Evolutionary conservation across 176 grass and related monocot species (phyloP), one percentile per base, ranked within the genome.

Genomic region (Paspalum vaginatum): DNA sequence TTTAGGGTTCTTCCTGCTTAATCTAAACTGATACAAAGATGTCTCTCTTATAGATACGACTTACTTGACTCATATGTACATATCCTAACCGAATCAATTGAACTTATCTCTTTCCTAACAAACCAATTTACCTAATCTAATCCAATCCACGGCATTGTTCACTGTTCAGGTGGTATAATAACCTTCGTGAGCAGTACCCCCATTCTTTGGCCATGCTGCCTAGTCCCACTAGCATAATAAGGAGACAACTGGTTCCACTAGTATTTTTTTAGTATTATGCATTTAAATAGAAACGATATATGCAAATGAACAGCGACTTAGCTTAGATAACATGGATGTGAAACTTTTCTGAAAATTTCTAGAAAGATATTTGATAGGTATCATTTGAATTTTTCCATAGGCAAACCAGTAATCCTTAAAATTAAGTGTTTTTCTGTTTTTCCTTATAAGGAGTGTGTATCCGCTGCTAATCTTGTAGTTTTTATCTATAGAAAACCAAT

Each of bases 381-480:
- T 61, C 6, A 5, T 26, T 63, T 75, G 11, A 45, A 84, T 66
- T 60, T 75, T 74, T 43, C 16, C 50, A 25, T 22, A 9, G 17
- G 4, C 69, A 65, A 72, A 78, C 3, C 8, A 4, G 40, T n/a
- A 68, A n/a, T 70, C 18, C 60, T 63, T 15, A 45, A 47, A 8
- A 8, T 60, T 87, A 70, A 54, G 4, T 44, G 43, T 82, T 9
- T 57, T 2, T 32, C 32, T 32, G 32, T 32, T 32, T 32, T 32
- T 3, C 32, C 32, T 32, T 32, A 32, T 32, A 32, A 32, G 32
- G 42, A 66, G 7, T 20, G 43, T 82, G 9, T 57, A 40, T 75
- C 51, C n/a, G n/a, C n/a, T 25, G 56, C 24, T 61, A 68, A 49
- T 81, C 16, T 66, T 66, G 24, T 25, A 32, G 22, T 65, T 70